Evolutionary conservation across 495 filamentous ascomycete species (phyloP), one percentile per base, ranked within the genome.

Genomic region (Neurospora discreta): DNA sequence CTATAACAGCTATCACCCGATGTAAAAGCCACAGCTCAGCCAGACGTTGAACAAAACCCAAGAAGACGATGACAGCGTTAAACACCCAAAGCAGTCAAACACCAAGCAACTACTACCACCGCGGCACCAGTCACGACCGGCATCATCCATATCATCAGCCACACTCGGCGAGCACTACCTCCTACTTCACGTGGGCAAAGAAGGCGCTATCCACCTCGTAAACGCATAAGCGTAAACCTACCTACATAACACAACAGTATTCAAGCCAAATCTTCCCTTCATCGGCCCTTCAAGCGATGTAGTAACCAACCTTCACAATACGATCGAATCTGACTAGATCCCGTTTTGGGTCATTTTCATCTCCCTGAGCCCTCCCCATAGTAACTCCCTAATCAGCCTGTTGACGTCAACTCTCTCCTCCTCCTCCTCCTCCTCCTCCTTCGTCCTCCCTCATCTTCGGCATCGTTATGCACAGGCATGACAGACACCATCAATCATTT

Each of bases 91-190:
- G 0, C 16, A 8, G 3, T n/a, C 41, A n/a, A 43, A 3, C 42
- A 44, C 42, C 18, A n/a, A 44, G 42, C 42, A 44, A 0, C 18
- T n/a, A 0, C 18, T n/a, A 44, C 3, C 3, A 44, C 6, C 8
- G 75, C 71, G 13, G 78, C 74, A 73, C 78, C 76, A n/a, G n/a
- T 42, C 87, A 90, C 71, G 81, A 84, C 16, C 86, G 16, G 2
- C 46, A 58, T 26, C 23, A 58, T 58, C 46, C 15, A 7, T 23
- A 58, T 30, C 46, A 26, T 58, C 46, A 13, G 7, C 52, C 52
- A 60, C 52, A 30, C 52, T 60, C 23, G 13, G 52, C 52, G 52
- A 26, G 23, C 52, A 0, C 23, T 60, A 6, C 52, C 52, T 30
- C 23, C 5, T 30, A 16, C 23, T 60, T 60, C 23, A 26, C 20